Conservation (phyloP, 805 yeast genomes). For the Candida coleopterorum region DNA sequence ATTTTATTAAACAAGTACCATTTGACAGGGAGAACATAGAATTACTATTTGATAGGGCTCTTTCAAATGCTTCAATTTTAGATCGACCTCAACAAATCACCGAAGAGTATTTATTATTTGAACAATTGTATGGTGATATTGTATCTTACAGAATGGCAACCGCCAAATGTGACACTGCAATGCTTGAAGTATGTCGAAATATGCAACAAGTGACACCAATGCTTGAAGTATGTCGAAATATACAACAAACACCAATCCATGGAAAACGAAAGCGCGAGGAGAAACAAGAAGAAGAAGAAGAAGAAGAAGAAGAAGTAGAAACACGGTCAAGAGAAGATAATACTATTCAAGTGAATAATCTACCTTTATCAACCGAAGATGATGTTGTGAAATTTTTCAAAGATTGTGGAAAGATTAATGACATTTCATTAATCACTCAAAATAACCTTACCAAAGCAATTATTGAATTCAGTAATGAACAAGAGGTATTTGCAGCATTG, state of each 20-base stretch:
- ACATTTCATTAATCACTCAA: conserved; percentile 21
- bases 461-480: conserved; percentile 51
- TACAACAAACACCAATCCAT: background rate
- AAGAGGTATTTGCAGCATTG: conserved; percentile 51
- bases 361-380: conserved; percentile 39
- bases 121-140: conserved; percentile 28
- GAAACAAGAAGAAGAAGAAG: no score
- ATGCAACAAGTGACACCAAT: conserved; percentile 6
- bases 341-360: conserved; percentile 48
- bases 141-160: conserved; percentile 18
- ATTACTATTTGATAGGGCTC: conserved; percentile 31
- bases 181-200: conserved; percentile 6
- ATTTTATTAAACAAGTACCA: conserved; percentile 9
- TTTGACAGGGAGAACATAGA: conserved; percentile 20
- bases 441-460: conserved; percentile 36
- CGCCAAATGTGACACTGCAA: conserved; percentile 20
- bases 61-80: conserved; percentile 19
- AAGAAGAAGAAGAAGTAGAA: conserved; percentile 8
- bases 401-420: conserved; percentile 56
- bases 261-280: conserved; percentile 8
- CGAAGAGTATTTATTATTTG: conserved; percentile 40
- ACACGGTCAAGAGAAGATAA: conserved; percentile 55
- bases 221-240: background rate
- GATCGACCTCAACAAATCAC: conserved; percentile 50
- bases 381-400: conserved; percentile 42